A percentile compares a stretch with the other conserved stretches of the same genome.
Conservation (phyloP, 176 grass and related monocot species). For the Raddia distichophylla region DNA sequence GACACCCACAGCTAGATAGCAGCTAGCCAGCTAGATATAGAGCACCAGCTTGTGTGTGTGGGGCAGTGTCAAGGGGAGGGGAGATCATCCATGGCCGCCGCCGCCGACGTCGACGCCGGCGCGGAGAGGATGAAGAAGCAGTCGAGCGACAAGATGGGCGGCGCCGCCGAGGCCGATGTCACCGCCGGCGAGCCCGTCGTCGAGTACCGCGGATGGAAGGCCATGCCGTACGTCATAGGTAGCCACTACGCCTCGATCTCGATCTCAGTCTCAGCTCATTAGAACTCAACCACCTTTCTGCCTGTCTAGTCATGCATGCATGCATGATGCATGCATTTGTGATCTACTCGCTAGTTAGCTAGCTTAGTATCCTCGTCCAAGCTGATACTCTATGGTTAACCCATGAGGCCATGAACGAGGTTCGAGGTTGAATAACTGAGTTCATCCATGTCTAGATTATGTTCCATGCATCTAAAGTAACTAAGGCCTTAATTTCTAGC, state of each 20-base stretch:
- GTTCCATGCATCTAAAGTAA: too few relatives aligned
- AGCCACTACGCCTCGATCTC: not conserved
- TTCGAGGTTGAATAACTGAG: too few relatives aligned
- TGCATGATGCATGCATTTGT: too few relatives aligned
- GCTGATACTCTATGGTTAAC: too few relatives aligned
- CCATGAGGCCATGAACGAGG: too few relatives aligned
- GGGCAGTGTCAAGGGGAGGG: not conserved
- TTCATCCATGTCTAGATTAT: too few relatives aligned
- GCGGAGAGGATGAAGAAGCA: not conserved
- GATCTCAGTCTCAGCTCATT: not conserved
- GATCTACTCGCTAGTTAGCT: too few relatives aligned
- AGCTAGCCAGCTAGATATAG: too few relatives aligned
- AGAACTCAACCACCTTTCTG: not conserved
- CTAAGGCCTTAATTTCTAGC: too few relatives aligned
- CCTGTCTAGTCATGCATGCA: not conserved
- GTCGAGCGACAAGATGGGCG: not conserved
- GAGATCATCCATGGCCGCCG: not conserved
- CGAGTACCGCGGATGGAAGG: constrained; percentile 66
- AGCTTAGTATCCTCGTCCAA: too few relatives aligned
- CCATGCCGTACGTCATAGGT: constrained; percentile 90
- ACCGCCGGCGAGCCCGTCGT: not conserved
- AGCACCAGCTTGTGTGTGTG: too few relatives aligned
- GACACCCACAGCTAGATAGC: too few relatives aligned
- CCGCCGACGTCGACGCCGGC: not conserved
- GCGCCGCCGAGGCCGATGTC: not conserved